Base-by-base conservation (phyloP, 768 basidiomycete genomes). In the Tylopilus plumbeoviolaceoides region DNA sequence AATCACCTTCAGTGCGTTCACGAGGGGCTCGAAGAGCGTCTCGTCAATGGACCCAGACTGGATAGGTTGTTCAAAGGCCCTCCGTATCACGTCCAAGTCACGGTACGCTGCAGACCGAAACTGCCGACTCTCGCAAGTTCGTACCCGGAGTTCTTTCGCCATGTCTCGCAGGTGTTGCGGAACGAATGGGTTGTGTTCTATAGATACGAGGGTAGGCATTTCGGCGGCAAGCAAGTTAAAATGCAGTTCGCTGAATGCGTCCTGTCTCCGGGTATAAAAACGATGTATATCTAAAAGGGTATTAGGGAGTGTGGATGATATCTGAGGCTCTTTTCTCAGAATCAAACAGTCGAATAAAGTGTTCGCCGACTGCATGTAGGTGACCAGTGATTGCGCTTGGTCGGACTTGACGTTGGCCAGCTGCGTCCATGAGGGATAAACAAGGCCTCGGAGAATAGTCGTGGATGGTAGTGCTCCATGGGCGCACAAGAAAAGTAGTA, bases 101-200 rank as follows among this genome's bases (percentile, higher is more conserved):
- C 85, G 78, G 59, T 87, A 89, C 30, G 85, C 84, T 1, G 84
- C 88, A 61, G 83, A 82, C 6, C 87, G 81, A 67, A 91, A 91
- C n/a, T 81, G 79, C 23, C 74, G 72, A 46, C 79, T 77, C 53
- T 80, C 76, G 60, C 85, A 90, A 8, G 89, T 73, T 5, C 71
- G 70, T 49, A 75, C 71, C 9, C 88, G 81, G 46, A 92, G 75
- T 17, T 70, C 69, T 41, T 71, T 73, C 9, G 78, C 76, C 23
- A 78, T 75, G 5, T 63, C 59, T 17, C 83, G 77, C 7, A 87
- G 70, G 12, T 75, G 69, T 45, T 75, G 73, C 0, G 81, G 72
- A 33, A 91, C 64, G 47, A 75, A 64, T 8, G 63, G 51, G 56
- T 85, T 87, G 47, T 81, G 78, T 68, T 92, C 90, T 44, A 91